Base-by-base conservation (phyloP, 805 yeast genomes). In the Saccharomycopsis sp. region DNA sequence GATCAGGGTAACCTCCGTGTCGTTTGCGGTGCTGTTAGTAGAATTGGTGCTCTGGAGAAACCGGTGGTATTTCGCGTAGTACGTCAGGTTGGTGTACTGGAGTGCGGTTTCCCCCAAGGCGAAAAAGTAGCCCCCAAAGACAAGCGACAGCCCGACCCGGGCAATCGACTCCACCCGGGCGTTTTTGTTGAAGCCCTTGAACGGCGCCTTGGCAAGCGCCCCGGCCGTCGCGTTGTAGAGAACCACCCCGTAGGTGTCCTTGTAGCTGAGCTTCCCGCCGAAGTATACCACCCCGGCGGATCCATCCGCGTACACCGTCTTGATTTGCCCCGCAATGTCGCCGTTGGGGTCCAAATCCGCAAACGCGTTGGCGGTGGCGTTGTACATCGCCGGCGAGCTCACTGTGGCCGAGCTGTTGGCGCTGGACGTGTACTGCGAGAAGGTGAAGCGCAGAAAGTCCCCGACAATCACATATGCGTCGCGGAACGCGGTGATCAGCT, bases 111-210 rank as follows among this genome's bases (percentile, higher is more conserved):
- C 71, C 5, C 89, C 89, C 50, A 90, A 71, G 8, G 85, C 79
- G 57, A 74, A 66, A 67, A 94, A 91, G 2, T 71, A 60, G 12
- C 99, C 99, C 1, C 94, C 92, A 72, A 91, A 92, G 12, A 94
- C 67, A 5, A 94, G 75, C 44, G 80, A 83, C 47, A 69, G 69
- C 9, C 70, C 76, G 52, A 81, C 66, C 60, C 77, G 76, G 0
- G 80, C 62, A 16, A 94, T 91, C 5, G 91, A 74, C 61, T 83
- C 81, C 14, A 94, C 79, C 0, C 64, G 60, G 0, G 91, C 75
- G 58, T 79, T 75, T 37, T 76, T 66, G 4, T 83, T 84, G 67
- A 92, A 90, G 0, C 98, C 98, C 29, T 79, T 77, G 70, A 92
- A 94, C 0, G 87, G 85, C 2, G 89, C 73, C 7, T 77, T 67